Percentiles rank a stretch among this genome's conserved stretches.
These are phyloP conservation scores for Cymbopogon flexuosus DNA, from an alignment of 202 grass and related monocot genomes.

Conservation along the genomic window DNA sequence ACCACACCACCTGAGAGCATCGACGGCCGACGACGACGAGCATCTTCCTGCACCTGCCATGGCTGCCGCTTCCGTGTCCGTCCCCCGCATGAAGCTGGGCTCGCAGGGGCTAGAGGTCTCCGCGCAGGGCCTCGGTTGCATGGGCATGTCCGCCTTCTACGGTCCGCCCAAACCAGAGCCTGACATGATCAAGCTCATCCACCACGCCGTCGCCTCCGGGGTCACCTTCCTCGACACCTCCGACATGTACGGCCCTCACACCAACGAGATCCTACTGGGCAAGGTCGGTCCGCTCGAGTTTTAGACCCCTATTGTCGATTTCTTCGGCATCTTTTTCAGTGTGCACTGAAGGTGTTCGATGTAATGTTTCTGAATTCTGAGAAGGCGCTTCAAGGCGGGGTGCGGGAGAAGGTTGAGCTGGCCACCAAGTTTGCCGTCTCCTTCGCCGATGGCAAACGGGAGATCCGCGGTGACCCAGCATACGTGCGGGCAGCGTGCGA, in stretches of 20 bases:
- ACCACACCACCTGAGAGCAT: not conserved
- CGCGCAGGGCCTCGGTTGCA: conserved; percentile 68
- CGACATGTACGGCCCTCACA: conserved; percentile 69
- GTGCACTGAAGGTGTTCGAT: too few relatives aligned
- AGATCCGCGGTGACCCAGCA: too few relatives aligned
- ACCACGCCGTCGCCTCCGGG: too few relatives aligned
- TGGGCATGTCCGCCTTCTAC: conserved; percentile 76
- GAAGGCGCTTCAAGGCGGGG: too few relatives aligned
- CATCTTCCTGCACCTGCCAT: not conserved
- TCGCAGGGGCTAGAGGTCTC: conserved; percentile 76
- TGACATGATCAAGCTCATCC: too few relatives aligned
- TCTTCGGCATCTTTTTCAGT: not conserved
- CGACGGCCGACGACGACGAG: not conserved
- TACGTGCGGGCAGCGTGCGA: too few relatives aligned
- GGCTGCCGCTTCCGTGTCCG: not conserved
- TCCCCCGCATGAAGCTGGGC: conserved; percentile 53
- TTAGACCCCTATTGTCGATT: too few relatives aligned
- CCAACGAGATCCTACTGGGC: conserved; percentile 65
- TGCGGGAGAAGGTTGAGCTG: conserved; percentile 60
- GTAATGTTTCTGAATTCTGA: too few relatives aligned
- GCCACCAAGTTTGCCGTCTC: conserved; percentile 52
- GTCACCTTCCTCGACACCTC: conserved; percentile 73
- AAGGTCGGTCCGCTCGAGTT: conserved; percentile 28
- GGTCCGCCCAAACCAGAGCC: conserved; percentile 58
- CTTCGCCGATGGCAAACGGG: too few relatives aligned